Evolutionary conservation across 345 rosid species (phyloP).

Genomic region (Abelmoschus esculentus): DNA sequence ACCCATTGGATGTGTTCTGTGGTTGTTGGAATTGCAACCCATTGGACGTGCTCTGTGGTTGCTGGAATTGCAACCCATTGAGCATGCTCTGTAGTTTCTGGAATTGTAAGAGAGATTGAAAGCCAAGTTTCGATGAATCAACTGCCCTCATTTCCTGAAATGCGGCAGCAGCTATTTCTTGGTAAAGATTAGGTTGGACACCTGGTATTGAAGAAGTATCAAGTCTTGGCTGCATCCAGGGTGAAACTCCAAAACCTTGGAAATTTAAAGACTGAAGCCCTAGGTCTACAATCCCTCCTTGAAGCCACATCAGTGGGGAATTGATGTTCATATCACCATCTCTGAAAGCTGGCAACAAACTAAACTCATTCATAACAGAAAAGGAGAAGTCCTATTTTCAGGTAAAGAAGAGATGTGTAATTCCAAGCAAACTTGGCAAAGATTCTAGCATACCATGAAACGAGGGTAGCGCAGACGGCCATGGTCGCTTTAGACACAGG

Average conservation of each 20-base stretch:
- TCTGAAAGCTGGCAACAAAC: slow-evolving; percentile 39
- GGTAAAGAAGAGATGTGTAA: background rate
- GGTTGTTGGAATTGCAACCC: slow-evolving; percentile 59
- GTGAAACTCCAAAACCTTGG: slow-evolving; percentile 66
- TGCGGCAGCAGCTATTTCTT: slow-evolving; percentile 81
- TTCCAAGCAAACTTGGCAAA: background rate
- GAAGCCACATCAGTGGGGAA: slow-evolving; percentile 72
- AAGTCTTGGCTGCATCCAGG: slow-evolving; percentile 85
- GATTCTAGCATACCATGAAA: slow-evolving; percentile 45
- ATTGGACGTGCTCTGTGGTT: slow-evolving; percentile 39
- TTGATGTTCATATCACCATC: slow-evolving; percentile 69
- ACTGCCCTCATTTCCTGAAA: slow-evolving; percentile 72
- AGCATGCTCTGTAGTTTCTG: slow-evolving; percentile 54
- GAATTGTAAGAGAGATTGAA: slow-evolving; percentile 48
- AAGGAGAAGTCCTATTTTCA: background rate
- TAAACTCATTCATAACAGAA: slow-evolving; percentile 1
- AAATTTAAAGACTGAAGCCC: slow-evolving; percentile 60
- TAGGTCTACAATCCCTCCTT: slow-evolving; percentile 52
- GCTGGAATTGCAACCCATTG: slow-evolving; percentile 60
- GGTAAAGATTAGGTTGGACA: slow-evolving; percentile 70
- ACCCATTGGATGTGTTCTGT: slow-evolving; percentile 40
- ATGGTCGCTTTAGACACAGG: slow-evolving; percentile 84
- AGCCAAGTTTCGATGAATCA: slow-evolving; percentile 51
- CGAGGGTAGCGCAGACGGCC: slow-evolving; percentile 80
- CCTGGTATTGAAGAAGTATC: slow-evolving; percentile 65